phyloP scores from a whole-genome alignment of 2,329 filamentous ascomycete species.

The Fusarium paranaense region DNA sequence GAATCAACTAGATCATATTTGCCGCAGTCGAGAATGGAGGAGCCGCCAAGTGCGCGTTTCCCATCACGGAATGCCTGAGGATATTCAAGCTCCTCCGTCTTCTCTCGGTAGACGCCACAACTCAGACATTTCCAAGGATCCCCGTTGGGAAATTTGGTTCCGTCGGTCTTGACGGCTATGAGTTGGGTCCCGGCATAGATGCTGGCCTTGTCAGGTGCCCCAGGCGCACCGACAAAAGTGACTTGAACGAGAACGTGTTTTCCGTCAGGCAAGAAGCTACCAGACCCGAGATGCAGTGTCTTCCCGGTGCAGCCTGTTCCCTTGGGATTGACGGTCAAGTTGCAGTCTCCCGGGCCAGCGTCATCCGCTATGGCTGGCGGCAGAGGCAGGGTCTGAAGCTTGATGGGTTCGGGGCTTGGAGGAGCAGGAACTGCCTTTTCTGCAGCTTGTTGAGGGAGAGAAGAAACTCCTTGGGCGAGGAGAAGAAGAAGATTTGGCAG shows the following conservation, averaged over 20 bases:
- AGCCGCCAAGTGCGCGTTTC: conserved; percentile 49
- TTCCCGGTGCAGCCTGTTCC: conserved; percentile 1
- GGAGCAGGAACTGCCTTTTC: background rate
- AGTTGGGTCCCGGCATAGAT: conserved; percentile 46
- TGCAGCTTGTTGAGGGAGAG: background rate
- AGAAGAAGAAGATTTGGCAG: background rate
- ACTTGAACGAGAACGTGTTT: conserved; percentile 55
- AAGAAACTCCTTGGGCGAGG: background rate
- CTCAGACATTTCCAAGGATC: conserved; percentile 61
- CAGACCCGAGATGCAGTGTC: background rate
- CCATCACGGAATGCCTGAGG: conserved; percentile 57
- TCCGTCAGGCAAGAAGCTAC: conserved; percentile 55
- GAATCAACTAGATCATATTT: conserved; percentile 39
- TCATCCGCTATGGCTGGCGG: background rate
- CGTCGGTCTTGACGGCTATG: conserved; percentile 57
- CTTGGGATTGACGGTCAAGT: background rate
- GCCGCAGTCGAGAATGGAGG: conserved; percentile 54
- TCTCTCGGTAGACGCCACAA: conserved; percentile 53
- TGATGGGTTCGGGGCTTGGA: background rate
- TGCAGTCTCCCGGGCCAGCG: background rate
- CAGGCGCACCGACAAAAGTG: conserved; percentile 57
- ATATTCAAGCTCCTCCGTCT: conserved; percentile 52
- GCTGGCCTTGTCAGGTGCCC: conserved; percentile 51
- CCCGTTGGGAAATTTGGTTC: conserved; percentile 55
- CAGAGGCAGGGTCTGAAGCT: background rate